phyloP scores from a whole-genome alignment of 2,329 filamentous ascomycete genomes.

The Penicillium polonicum region DNA sequence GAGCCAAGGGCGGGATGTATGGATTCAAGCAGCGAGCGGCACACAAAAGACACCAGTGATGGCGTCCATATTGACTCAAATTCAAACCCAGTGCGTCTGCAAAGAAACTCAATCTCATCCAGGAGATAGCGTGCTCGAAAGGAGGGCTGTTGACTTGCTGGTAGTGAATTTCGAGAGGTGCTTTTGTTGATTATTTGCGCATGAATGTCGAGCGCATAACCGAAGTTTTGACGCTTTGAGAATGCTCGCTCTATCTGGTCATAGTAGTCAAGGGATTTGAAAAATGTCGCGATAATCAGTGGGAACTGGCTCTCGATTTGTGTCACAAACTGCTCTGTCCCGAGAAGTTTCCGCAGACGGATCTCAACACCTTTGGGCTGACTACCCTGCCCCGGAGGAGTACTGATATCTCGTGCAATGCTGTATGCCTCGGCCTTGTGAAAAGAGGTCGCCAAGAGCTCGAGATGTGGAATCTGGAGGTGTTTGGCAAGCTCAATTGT shows the following conservation, averaged over 20 bases:
- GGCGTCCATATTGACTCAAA: conserved; percentile 70
- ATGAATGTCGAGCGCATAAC: conserved; percentile 63
- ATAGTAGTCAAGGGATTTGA: conserved; percentile 76
- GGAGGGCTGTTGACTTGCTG: conserved; percentile 79
- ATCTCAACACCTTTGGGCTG: conserved; percentile 60
- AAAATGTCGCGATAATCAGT: conserved; percentile 72
- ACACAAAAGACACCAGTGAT: conserved; percentile 69
- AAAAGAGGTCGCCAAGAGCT: conserved; percentile 68
- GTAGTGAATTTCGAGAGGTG: conserved; percentile 63
- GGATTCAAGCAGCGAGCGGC: conserved; percentile 74
- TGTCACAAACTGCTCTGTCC: conserved; percentile 62
- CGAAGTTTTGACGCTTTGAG: conserved; percentile 57
- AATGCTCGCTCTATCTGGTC: conserved; percentile 69
- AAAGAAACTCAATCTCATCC: conserved; percentile 75
- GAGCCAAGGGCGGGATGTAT: conserved; percentile 82
- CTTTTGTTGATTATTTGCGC: conserved; percentile 67
- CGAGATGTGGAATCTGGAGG: conserved; percentile 54
- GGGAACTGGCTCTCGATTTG: conserved; percentile 70
- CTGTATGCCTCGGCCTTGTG: conserved; percentile 79
- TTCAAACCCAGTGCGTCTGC: conserved; percentile 67
- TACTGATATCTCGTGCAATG: conserved; percentile 69
- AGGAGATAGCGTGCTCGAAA: conserved; percentile 77
- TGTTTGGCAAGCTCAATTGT: conserved; percentile 59
- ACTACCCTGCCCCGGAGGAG: conserved; percentile 43
- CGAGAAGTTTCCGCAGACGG: conserved; percentile 67